Conservation (phyloP, 2,329 filamentous ascomycete species). For the Arachnopeziza araneosa region DNA sequence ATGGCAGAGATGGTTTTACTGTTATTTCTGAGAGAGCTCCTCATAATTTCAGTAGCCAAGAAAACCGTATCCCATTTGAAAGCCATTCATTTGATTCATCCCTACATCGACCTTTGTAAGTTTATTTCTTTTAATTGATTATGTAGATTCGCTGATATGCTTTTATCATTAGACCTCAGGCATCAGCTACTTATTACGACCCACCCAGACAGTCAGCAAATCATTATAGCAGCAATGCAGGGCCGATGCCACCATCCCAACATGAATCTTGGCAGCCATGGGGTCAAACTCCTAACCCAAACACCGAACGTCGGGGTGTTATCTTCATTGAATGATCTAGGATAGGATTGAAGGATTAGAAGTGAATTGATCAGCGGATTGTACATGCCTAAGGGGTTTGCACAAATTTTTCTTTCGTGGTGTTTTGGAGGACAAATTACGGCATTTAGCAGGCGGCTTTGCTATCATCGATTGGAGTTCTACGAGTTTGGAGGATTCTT, state of each 20-base stretch:
- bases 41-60: background rate
- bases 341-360: background rate
- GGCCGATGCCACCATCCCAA: background rate
- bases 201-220: background rate
- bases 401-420: background rate
- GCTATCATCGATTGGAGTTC: background rate
- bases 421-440: background rate
- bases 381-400: background rate
- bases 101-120: slow-evolving; percentile 25
- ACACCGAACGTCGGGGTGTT: background rate
- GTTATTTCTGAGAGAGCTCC: slow-evolving; percentile 17
- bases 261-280: background rate
- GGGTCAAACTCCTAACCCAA: background rate
- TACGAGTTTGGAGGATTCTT: background rate
- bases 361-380: background rate
- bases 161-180: background rate
- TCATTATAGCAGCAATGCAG: background rate
- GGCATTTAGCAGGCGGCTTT: background rate
- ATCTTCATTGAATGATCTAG: background rate
- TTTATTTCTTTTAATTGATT: background rate
- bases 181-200: background rate
- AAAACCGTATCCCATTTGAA: slow-evolving; percentile 1
- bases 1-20: slow-evolving; percentile 18
- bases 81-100: slow-evolving; percentile 10
- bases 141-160: background rate